These are phyloP conservation scores for Erigeron philadelphicus DNA, from an alignment of 140 eudicot genomes.

Conservation along the genomic window DNA sequence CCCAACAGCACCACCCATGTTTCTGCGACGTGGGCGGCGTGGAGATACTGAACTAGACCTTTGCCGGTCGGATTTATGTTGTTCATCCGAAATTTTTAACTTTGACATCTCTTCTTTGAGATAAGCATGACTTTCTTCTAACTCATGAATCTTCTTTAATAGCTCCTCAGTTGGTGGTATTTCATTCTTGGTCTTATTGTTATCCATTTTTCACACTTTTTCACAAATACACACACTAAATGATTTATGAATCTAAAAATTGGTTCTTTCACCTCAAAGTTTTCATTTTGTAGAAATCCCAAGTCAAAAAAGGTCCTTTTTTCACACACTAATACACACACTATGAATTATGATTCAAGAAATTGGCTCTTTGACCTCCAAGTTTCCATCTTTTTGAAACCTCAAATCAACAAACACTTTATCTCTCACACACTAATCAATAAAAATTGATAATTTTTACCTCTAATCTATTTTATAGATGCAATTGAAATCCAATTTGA, in stretches of 20 bases:
- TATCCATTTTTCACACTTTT: conserved; percentile 34
- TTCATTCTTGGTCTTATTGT: conserved; percentile 21
- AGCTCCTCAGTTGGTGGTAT: conserved; percentile 64
- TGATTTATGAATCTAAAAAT: conserved; percentile 21
- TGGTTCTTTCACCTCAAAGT: conserved; percentile 17
- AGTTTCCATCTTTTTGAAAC: not conserved
- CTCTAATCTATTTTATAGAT: conserved; percentile 1
- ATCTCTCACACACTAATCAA: conserved; percentile 5
- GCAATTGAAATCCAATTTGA: conserved; percentile 16
- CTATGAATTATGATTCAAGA: not conserved
- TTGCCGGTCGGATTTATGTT: conserved; percentile 37
- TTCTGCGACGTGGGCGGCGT: conserved; percentile 41
- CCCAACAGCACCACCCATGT: conserved; percentile 36
- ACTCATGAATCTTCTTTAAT: conserved; percentile 74
- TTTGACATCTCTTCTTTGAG: conserved; percentile 81
- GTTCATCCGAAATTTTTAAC: conserved; percentile 47
- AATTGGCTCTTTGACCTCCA: conserved; percentile 13
- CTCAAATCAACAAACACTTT: conserved; percentile 9
- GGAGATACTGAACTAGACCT: conserved; percentile 41
- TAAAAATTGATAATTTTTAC: conserved; percentile 9
- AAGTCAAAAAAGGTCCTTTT: not conserved
- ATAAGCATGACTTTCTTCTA: conserved; percentile 79
- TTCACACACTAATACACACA: conserved; percentile 1
- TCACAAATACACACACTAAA: conserved; percentile 26
- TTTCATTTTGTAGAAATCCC: conserved; percentile 22